These are phyloP conservation scores for Monsonia emarginata DNA, from an alignment of 441 rosid genomes.

Conservation along the genomic window DNA sequence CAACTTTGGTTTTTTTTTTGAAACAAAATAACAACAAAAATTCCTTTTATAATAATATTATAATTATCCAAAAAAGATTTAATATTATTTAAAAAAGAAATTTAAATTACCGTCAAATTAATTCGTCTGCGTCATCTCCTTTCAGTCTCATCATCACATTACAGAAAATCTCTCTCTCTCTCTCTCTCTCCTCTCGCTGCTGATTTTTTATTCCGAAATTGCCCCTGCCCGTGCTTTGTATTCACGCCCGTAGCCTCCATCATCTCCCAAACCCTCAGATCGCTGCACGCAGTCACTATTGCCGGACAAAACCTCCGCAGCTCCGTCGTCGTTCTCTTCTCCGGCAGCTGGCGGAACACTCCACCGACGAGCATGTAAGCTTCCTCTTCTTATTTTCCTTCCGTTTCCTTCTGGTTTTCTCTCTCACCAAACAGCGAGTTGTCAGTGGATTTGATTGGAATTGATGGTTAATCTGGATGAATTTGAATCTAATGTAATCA, in stretches of 20 bases:
- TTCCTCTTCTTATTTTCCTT: background rate
- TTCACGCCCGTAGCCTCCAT: background rate
- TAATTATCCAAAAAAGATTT: too few species aligned
- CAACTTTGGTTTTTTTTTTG: too few species aligned
- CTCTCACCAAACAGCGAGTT: background rate
- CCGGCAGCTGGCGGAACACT: background rate
- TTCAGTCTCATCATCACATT: background rate
- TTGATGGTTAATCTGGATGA: background rate
- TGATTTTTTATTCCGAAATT: conserved; percentile 1
- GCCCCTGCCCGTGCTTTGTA: background rate
- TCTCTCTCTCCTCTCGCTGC: background rate
- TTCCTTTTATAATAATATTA: too few species aligned
- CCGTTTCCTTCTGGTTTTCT: background rate
- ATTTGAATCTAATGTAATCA: background rate
- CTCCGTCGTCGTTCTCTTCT: background rate
- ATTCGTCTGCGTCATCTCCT: background rate
- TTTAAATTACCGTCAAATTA: background rate
- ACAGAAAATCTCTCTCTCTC: background rate
- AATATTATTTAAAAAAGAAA: too few species aligned
- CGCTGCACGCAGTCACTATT: background rate
- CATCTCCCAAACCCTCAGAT: conserved; percentile 1
- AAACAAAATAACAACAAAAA: too few species aligned
- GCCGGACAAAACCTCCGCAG: conserved; percentile 1
- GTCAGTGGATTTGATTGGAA: background rate
- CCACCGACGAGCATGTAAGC: background rate